These are phyloP conservation scores for Kuraishia hungarica DNA, from an alignment of 805 yeast species.

Conservation along the genomic window DNA sequence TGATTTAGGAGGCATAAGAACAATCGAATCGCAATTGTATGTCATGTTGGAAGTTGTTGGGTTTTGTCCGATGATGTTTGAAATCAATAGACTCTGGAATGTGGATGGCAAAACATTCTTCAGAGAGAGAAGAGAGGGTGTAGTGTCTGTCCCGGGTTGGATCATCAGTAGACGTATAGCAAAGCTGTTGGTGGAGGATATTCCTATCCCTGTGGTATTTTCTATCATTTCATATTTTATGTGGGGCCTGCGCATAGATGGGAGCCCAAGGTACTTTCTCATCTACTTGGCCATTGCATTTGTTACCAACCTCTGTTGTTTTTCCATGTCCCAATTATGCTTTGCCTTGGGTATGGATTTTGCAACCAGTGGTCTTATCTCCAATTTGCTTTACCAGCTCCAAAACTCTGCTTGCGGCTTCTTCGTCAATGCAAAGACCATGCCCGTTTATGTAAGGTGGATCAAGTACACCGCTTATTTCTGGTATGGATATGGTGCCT, in stretches of 20 bases:
- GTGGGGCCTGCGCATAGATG: conserved; percentile 49
- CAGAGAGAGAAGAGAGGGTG: conserved; percentile 56
- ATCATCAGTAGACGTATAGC: conserved; percentile 51
- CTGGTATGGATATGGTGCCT: conserved; percentile 65
- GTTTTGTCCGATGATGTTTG: conserved; percentile 40
- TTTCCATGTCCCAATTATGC: conserved; percentile 35
- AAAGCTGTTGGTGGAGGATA: conserved; percentile 52
- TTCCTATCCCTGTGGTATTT: conserved; percentile 47
- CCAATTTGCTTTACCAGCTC: conserved; percentile 48
- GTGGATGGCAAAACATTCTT: conserved; percentile 39
- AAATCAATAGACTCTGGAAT: conserved; percentile 41
- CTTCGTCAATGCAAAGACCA: conserved; percentile 55
- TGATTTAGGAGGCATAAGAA: conserved; percentile 51
- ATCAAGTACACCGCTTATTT: conserved; percentile 58
- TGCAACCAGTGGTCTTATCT: conserved; percentile 41
- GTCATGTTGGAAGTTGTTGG: conserved; percentile 40
- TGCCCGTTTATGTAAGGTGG: conserved; percentile 81
- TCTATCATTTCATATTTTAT: conserved; percentile 54
- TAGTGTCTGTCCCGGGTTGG: conserved; percentile 53
- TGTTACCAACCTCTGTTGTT: conserved; percentile 39
- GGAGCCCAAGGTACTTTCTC: conserved; percentile 36
- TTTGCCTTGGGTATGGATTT: conserved; percentile 48
- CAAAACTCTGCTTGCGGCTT: conserved; percentile 71
- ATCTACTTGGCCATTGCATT: conserved; percentile 44
- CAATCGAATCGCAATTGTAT: conserved; percentile 39